Conservation (phyloP, 2,329 filamentous ascomycete genomes). For the Neopestalotiopsis sp. region DNA sequence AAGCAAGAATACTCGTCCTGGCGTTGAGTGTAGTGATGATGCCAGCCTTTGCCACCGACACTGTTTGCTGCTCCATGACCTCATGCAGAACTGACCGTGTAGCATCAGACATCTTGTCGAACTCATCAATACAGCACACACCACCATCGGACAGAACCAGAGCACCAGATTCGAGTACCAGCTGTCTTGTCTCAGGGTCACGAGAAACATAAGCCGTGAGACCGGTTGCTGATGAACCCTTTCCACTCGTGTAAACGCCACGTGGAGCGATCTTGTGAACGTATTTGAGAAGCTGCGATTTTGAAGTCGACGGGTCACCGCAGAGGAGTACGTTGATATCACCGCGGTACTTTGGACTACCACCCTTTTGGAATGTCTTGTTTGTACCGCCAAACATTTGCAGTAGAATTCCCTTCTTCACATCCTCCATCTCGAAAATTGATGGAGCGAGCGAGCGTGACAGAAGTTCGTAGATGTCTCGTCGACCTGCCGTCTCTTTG, state of each 20-base stretch:
- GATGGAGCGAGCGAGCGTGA: slow-evolving; percentile 91
- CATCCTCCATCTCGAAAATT: slow-evolving; percentile 97
- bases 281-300: slow-evolving; percentile 93
- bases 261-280: slow-evolving; percentile 97
- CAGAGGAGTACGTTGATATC: slow-evolving; percentile 98
- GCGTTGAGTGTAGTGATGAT: slow-evolving; percentile 98
- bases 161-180: slow-evolving; percentile 81
- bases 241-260: slow-evolving; percentile 80
- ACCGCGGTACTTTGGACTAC: slow-evolving; percentile 92
- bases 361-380: slow-evolving; percentile 96
- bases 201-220: slow-evolving; percentile 82
- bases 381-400: slow-evolving; percentile 98
- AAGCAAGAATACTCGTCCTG: slow-evolving; percentile 92
- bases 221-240: slow-evolving; percentile 82
- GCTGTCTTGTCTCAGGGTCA: slow-evolving; percentile 79
- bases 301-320: slow-evolving; percentile 94
- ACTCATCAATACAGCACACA: slow-evolving; percentile 85
- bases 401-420: slow-evolving; percentile 97
- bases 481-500: slow-evolving; percentile 75
- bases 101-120: slow-evolving; percentile 84
- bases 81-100: slow-evolving; percentile 84
- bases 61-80: slow-evolving; percentile 89
- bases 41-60: slow-evolving; percentile 86
- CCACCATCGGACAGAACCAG: slow-evolving; percentile 81
- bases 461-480: slow-evolving; percentile 92